These are phyloP conservation scores for Camptophora hylomeconis DNA, from an alignment of 2,329 filamentous ascomycete genomes.

Conservation along the genomic window DNA sequence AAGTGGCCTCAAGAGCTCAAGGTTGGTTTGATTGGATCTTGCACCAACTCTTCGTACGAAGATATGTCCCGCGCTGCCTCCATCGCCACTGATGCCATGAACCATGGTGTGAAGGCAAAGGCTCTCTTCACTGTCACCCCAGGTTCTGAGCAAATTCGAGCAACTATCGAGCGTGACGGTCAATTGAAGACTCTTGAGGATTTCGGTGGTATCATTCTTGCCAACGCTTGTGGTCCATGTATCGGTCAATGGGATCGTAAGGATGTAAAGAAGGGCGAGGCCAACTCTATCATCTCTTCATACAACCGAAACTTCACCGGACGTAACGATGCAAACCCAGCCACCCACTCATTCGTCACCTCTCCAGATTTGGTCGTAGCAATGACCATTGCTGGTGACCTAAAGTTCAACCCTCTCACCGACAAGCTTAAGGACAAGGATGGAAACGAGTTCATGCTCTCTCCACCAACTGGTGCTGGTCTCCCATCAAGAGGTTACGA, in stretches of 20 bases:
- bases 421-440: conserved; percentile 89
- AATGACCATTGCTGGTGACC: conserved; percentile 66
- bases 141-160: conserved; percentile 91
- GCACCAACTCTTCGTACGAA: conserved; percentile 82
- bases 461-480: conserved; percentile 65
- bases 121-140: conserved; percentile 88
- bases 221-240: conserved; percentile 87
- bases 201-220: conserved; percentile 85
- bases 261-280: conserved; percentile 86
- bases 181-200: conserved; percentile 92
- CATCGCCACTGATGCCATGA: conserved; percentile 79
- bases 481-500: conserved; percentile 77
- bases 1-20: conserved; percentile 94
- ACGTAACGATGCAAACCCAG: conserved; percentile 90
- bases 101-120: conserved; percentile 90
- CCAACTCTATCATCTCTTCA: conserved; percentile 95
- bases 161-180: conserved; percentile 80
- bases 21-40: conserved; percentile 93
- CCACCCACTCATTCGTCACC: conserved; percentile 85
- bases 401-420: conserved; percentile 90
- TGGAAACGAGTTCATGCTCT: conserved; percentile 87
- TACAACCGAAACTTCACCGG: conserved; percentile 99
- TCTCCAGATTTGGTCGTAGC: conserved; percentile 84
- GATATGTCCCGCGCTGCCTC: conserved; percentile 91
- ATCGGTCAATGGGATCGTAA: conserved; percentile 88